A percentile compares a stretch with the other conserved stretches of the same genome.
These are phyloP conservation scores for Thelonectria blattea DNA, from an alignment of 2,329 filamentous ascomycete genomes.

Conservation along the genomic window DNA sequence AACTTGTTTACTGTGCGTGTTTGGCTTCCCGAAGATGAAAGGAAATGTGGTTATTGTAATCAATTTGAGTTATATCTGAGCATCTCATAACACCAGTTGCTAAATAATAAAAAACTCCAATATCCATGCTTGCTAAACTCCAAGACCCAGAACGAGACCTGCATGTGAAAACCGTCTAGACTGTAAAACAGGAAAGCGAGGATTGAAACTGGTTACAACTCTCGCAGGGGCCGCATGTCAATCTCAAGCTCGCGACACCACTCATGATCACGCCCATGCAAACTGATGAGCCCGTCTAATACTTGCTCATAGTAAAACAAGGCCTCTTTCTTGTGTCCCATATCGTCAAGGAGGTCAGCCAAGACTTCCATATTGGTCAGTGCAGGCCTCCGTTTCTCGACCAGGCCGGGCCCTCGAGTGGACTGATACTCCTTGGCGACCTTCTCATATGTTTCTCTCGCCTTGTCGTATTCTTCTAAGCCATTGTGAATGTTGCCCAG, in stretches of 20 bases:
- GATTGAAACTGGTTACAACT: background rate
- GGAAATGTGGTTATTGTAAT: background rate
- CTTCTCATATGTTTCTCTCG: background rate
- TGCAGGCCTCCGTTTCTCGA: background rate
- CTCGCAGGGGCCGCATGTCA: background rate
- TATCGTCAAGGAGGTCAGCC: slow-evolving; percentile 71
- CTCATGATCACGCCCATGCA: background rate
- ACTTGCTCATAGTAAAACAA: background rate
- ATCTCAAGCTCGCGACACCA: background rate
- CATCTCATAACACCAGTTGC: background rate
- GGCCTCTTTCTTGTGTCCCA: slow-evolving; percentile 47
- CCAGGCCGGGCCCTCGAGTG: background rate
- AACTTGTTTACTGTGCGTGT: too few species aligned
- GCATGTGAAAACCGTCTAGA: background rate
- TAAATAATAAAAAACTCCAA: background rate
- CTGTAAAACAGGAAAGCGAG: background rate
- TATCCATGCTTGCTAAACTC: background rate
- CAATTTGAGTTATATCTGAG: background rate
- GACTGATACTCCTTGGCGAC: background rate
- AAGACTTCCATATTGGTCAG: slow-evolving; percentile 55
- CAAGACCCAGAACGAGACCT: background rate
- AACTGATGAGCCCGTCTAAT: background rate
- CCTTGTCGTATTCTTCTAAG: background rate
- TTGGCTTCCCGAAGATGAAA: too few species aligned
- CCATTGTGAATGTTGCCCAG: background rate